Evolutionary conservation across 179 eudicot species (phyloP), one percentile per base, ranked within the genome.

Genomic region (Heliamphora ciliata): DNA sequence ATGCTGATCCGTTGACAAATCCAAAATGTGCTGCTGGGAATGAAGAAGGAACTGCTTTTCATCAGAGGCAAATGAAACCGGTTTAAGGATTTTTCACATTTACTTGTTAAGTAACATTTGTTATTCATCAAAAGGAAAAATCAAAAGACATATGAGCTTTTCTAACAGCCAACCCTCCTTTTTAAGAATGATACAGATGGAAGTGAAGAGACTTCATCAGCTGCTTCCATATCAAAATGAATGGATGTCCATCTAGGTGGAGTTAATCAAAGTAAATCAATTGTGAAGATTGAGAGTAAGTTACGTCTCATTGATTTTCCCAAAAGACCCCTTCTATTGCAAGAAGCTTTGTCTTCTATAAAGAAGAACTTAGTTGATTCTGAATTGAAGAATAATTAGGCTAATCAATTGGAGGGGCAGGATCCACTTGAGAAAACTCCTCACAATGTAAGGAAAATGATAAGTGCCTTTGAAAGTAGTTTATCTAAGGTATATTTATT

Each of bases 401-500:
- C 67, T 46, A 58, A 68, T 77, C 83, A 87, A 66, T 76, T 69
- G 17, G 85, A 86, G 84, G 81, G 85, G 84, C 91, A 79, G 84
- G 83, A 74, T 79, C 84, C 88, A 63, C 66, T 82, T 77, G 84
- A 85, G 71, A 92, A 78, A 87, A 84, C 86, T 64, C 88, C 97
- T 47, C 90, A 88, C 89, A 89, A 79, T 83, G 91, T 95, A 86
- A 90, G 89, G 88, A 90, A 92, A 84, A 88, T 90, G 92, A 88
- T 89, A 66, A 87, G 84, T 86, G 95, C 92, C 83, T 90, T 93
- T 82, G 95, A 93, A 87, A 89, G 80, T 87, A 88, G 84, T 81
- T 87, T 83, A 76, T 76, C 85, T 79, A 86, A 93, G 98, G 96
- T 94, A 89, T 86, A 68, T 44, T 47, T 81, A 15, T 17, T 50